These are phyloP conservation scores for Astragalus membranaceus DNA, from an alignment of 306 rosid species.

Conservation along the genomic window DNA sequence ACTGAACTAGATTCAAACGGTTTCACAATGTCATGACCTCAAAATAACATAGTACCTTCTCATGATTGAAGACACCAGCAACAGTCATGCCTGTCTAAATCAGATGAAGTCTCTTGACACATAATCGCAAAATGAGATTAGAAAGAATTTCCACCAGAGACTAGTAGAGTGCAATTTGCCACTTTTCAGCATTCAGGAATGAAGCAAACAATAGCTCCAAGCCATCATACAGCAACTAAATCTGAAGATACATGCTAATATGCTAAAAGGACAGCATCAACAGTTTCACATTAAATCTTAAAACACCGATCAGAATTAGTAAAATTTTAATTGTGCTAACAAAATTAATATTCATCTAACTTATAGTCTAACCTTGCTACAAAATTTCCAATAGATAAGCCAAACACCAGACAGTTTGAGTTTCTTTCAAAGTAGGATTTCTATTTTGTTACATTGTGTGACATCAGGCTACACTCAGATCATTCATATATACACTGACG, in stretches of 20 bases:
- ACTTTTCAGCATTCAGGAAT: neutral
- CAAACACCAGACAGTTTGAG: neutral
- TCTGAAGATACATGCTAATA: neutral
- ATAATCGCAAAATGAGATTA: neutral
- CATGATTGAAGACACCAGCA: neutral
- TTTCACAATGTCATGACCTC: too few relatives aligned
- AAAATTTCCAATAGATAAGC: conserved; percentile 11
- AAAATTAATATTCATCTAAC: conserved; percentile 18
- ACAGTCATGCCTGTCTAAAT: neutral
- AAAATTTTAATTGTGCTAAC: conserved; percentile 7
- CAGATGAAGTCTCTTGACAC: neutral
- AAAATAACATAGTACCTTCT: neutral
- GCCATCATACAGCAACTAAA: neutral
- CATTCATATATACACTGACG: conserved; percentile 53
- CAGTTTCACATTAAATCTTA: neutral
- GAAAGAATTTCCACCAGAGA: neutral
- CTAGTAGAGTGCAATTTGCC: neutral
- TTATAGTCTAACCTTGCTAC: neutral
- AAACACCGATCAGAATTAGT: conserved; percentile 11
- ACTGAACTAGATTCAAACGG: too few relatives aligned
- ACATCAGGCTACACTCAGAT: conserved; percentile 2
- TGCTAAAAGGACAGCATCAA: neutral
- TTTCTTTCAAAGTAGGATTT: neutral
- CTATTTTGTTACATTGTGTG: conserved; percentile 8
- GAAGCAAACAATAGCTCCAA: neutral